A percentile compares a stretch with the other conserved stretches of the same genome.
phyloP scores from a whole-genome alignment of 2,329 filamentous ascomycete genomes.

The Colletotrichum sojae region DNA sequence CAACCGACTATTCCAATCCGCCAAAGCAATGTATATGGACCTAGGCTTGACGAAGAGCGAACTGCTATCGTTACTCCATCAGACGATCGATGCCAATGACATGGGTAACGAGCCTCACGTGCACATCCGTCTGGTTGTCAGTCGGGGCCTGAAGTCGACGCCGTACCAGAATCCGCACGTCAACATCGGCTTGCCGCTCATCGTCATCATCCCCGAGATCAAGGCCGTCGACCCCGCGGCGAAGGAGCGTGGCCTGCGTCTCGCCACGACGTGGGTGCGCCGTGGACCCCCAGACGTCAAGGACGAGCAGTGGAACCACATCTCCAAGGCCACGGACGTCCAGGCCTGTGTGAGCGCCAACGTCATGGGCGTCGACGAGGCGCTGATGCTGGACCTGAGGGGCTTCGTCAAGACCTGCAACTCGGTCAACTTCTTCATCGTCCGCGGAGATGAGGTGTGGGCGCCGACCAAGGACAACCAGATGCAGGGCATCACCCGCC shows the following conservation, averaged over 20 bases:
- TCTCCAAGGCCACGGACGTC: conserved; percentile 50
- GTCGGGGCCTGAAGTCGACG: conserved; percentile 47
- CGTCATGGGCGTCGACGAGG: conserved; percentile 49
- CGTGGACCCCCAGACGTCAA: conserved; percentile 50
- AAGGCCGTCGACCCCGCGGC: conserved; percentile 45
- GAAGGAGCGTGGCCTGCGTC: conserved; percentile 44
- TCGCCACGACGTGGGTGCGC: conserved; percentile 48
- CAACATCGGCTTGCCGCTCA: conserved; percentile 48
- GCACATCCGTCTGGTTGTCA: conserved; percentile 48
- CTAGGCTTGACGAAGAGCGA: conserved; percentile 46
- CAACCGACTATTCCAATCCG: conserved; percentile 47
- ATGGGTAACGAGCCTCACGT: conserved; percentile 47
- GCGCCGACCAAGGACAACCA: conserved; percentile 50
- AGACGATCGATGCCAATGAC: conserved; percentile 46
- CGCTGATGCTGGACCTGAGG: conserved; percentile 47
- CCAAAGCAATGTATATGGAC: conserved; percentile 50
- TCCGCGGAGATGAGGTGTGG: conserved; percentile 50
- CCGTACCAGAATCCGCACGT: conserved; percentile 48
- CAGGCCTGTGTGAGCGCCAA: conserved; percentile 49
- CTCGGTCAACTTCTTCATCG: conserved; percentile 51
- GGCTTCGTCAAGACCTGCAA: conserved; percentile 51
- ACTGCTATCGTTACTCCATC: conserved; percentile 44
- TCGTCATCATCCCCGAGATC: conserved; percentile 50
- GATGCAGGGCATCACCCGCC: conserved; percentile 50
- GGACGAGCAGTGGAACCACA: conserved; percentile 51